phyloP scores from a whole-genome alignment of 106 monocot species.

The Dendrobium officinale region DNA sequence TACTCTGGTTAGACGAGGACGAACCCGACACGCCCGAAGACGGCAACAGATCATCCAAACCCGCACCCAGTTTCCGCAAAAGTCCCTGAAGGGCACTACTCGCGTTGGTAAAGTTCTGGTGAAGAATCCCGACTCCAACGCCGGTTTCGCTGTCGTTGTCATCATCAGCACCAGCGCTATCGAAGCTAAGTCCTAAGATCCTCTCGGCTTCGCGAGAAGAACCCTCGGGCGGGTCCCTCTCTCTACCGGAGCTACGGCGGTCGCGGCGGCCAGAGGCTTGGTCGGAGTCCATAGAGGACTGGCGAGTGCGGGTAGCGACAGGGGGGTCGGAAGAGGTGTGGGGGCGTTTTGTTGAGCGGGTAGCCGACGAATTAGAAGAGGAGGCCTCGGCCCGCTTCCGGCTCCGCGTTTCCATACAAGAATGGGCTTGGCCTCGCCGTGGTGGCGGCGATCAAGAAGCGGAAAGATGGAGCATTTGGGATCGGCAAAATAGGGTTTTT shows the following conservation, averaged over 20 bases:
- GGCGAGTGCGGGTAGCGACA: constrained; percentile 16
- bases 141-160: constrained; percentile 48
- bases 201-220: constrained; percentile 48
- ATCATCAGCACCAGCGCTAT: constrained; percentile 36
- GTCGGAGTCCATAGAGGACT: constrained; percentile 21
- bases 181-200: constrained; percentile 49
- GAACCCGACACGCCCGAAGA: constrained; percentile 45
- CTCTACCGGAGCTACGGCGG: constrained; percentile 40
- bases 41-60: constrained; percentile 85
- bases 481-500: neutral
- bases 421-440: constrained; percentile 9
- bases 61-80: constrained; percentile 85
- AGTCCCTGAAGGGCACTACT: constrained; percentile 90
- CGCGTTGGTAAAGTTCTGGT: constrained; percentile 71
- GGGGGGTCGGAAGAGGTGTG: constrained; percentile 22
- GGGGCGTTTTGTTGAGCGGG: constrained; percentile 57
- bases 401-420: constrained; percentile 99
- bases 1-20: constrained; percentile 45
- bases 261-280: constrained; percentile 13
- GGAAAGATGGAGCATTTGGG: constrained; percentile 2
- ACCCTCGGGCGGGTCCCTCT: constrained; percentile 51
- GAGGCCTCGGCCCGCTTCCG: constrained; percentile 99
- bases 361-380: constrained; percentile 39
- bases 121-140: constrained; percentile 37
- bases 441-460: constrained; percentile 24